Evolutionary conservation across 148 eudicot genomes (phyloP).

Genomic region (Diospyros kaki): DNA sequence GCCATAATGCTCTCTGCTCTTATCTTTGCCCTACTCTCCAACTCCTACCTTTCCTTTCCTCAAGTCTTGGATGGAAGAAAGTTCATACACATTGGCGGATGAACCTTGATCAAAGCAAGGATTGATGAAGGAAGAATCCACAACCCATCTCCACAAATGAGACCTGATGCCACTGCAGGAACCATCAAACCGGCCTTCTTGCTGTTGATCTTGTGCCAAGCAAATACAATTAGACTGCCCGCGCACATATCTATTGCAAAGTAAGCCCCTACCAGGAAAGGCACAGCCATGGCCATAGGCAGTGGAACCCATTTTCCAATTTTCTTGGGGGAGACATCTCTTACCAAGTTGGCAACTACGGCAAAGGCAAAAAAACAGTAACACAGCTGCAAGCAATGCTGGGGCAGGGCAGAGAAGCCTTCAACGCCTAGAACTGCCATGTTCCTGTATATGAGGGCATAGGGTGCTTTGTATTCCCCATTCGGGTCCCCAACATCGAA

Average conservation of each 20-base stretch:
- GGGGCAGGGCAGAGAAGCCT: conserved; percentile 84
- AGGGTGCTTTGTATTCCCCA: conserved; percentile 83
- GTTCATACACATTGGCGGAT: conserved; percentile 83
- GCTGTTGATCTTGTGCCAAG: conserved; percentile 52
- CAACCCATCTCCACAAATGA: conserved; percentile 88
- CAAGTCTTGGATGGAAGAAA: conserved; percentile 36
- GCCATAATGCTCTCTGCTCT: no score
- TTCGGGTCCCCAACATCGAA: conserved; percentile 76
- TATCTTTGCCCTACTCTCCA: not conserved
- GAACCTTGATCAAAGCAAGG: conserved; percentile 57
- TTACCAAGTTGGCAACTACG: conserved; percentile 44
- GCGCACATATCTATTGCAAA: conserved; percentile 88
- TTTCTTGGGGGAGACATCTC: conserved; percentile 43
- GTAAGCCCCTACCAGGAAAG: conserved; percentile 78
- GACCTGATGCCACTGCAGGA: conserved; percentile 87
- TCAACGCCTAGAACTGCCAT: conserved; percentile 87
- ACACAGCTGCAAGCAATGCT: conserved; percentile 78
- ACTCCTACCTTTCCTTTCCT: not conserved
- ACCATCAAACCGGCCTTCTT: conserved; percentile 61
- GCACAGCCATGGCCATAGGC: conserved; percentile 96
- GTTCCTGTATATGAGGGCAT: conserved; percentile 73
- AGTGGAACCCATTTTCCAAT: conserved; percentile 61
- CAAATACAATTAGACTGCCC: conserved; percentile 68
- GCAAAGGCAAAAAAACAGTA: conserved; percentile 72
- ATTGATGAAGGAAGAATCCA: conserved; percentile 82